Percentiles rank a stretch among this genome's conserved stretches.
Evolutionary conservation across 305 asterid species (phyloP).

Genomic region (Solanum hybrid): DNA sequence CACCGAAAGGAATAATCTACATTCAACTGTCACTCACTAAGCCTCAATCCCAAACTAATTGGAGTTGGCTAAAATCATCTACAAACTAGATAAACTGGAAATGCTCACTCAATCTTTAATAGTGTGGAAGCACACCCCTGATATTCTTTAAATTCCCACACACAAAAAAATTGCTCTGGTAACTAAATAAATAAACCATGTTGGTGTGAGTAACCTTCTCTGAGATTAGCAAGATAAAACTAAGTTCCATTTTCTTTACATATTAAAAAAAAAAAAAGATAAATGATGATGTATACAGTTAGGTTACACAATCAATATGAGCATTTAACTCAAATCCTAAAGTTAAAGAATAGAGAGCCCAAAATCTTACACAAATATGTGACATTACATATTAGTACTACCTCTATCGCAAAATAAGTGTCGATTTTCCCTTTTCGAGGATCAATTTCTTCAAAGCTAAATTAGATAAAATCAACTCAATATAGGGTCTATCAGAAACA

Average conservation of each 20-base stretch:
- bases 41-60: not conserved
- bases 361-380: not conserved
- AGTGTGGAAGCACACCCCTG: not conserved
- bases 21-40: not conserved
- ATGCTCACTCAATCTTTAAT: not conserved
- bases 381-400: not conserved
- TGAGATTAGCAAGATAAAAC: not conserved
- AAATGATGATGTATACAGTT: not conserved
- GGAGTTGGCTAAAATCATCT: not conserved
- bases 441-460: not conserved
- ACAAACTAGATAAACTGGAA: not conserved
- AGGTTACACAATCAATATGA: not conserved
- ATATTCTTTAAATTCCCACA: not conserved
- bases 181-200: not conserved
- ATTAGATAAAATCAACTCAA: not conserved
- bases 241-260: not conserved
- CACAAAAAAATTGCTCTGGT: not conserved
- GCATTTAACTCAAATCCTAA: not conserved
- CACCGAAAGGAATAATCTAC: not conserved
- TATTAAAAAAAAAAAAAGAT: not conserved
- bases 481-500: not conserved
- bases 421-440: not conserved
- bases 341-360: not conserved
- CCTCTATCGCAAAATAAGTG: not conserved
- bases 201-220: not conserved